Percentiles rank a stretch among this genome's conserved stretches.
phyloP scores from a whole-genome alignment of 495 filamentous ascomycete genomes.

The Xylaria curta region DNA sequence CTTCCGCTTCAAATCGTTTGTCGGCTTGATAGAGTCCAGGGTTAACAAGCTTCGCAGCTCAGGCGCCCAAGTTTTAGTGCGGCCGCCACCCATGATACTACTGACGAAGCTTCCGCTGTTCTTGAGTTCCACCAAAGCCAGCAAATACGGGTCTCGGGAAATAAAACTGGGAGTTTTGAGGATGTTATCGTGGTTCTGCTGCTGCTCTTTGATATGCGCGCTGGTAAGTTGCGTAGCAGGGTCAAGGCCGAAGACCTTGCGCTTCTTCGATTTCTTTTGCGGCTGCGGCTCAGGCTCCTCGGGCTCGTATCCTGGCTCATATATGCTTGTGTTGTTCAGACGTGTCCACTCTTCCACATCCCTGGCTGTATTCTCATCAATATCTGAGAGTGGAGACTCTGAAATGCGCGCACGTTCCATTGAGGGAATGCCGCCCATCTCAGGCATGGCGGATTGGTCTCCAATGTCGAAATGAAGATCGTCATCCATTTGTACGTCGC shows the following conservation, averaged over 20 bases:
- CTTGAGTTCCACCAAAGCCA: constrained; percentile 89
- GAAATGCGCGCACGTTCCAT: constrained; percentile 64
- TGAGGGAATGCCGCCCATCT: constrained; percentile 45
- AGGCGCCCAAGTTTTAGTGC: constrained; percentile 82
- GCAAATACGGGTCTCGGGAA: constrained; percentile 80
- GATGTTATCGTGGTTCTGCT: constrained; percentile 79
- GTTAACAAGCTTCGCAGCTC: constrained; percentile 87
- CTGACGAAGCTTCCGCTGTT: constrained; percentile 87
- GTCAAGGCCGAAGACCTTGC: constrained; percentile 75
- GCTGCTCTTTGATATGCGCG: constrained; percentile 73
- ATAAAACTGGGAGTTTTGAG: constrained; percentile 79
- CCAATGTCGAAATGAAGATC: constrained; percentile 59
- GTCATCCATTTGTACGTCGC: constrained; percentile 68
- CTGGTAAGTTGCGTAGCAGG: constrained; percentile 64
- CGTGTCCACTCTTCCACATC: constrained; percentile 62
- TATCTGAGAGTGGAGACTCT: constrained; percentile 73
- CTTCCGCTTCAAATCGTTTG: constrained; percentile 90
- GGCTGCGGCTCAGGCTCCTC: constrained; percentile 66
- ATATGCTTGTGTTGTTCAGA: constrained; percentile 57
- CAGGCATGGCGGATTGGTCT: constrained; percentile 55
- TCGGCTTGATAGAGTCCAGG: constrained; percentile 75
- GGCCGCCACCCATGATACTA: constrained; percentile 75
- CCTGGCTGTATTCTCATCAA: constrained; percentile 62
- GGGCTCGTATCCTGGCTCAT: constrained; percentile 57
- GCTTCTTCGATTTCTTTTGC: constrained; percentile 74